Evolutionary conservation across 1,284 basidiomycete genomes (phyloP).

Genomic region (Inonotus hispidus): DNA sequence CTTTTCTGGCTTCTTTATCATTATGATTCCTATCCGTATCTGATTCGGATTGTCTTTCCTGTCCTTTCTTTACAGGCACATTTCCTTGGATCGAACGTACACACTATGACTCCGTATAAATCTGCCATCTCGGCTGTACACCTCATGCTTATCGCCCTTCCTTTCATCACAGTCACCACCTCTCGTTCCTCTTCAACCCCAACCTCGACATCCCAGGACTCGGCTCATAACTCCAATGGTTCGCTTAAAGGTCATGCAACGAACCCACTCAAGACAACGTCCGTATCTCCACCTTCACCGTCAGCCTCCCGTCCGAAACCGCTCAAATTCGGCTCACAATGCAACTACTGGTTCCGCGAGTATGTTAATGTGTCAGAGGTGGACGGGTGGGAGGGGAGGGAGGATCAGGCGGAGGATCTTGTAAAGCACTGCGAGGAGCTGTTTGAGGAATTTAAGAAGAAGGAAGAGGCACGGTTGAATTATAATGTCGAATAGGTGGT

Average conservation of each 20-base stretch:
- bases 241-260: neutral
- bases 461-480: neutral
- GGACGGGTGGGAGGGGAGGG: slow-evolving; percentile 41
- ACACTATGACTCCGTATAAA: slow-evolving; percentile 54
- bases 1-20: neutral
- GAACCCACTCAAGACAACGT: neutral
- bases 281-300: neutral
- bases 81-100: slow-evolving; percentile 56
- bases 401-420: slow-evolving; percentile 40
- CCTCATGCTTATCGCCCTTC: slow-evolving; percentile 49
- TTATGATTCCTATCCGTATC: neutral
- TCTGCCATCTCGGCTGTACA: slow-evolving; percentile 63
- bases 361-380: slow-evolving; percentile 46
- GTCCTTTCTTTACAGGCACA: slow-evolving; percentile 45
- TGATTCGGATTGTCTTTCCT: slow-evolving; percentile 1
- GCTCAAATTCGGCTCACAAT: slow-evolving; percentile 50
- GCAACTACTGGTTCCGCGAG: slow-evolving; percentile 49
- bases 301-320: slow-evolving; percentile 24
- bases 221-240: neutral
- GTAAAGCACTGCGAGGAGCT: slow-evolving; percentile 52
- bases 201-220: slow-evolving; percentile 10
- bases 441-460: slow-evolving; percentile 30
- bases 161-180: slow-evolving; percentile 34
- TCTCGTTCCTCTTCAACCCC: slow-evolving; percentile 15
- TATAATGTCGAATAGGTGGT: too few species aligned